phyloP scores from a whole-genome alignment of 176 grass and related monocot species.

The Saccharum spontaneum region DNA sequence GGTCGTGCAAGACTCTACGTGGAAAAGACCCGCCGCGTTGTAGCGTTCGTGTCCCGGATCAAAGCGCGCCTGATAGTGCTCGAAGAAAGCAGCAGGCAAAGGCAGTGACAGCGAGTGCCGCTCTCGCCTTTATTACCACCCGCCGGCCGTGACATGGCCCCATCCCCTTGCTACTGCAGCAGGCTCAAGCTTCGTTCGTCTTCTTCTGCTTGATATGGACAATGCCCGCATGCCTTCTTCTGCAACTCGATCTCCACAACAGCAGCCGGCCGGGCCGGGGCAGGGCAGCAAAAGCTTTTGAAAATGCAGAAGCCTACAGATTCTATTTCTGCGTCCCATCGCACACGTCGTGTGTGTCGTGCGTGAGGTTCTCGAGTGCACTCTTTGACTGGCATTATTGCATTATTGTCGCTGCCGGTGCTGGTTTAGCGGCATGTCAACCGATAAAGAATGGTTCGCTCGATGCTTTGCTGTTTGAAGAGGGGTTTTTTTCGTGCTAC shows the following conservation, averaged over 20 bases:
- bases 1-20: conserved; percentile 30
- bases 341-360: background rate
- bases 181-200: background rate
- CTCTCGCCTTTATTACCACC: background rate
- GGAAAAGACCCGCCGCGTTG: conserved; percentile 31
- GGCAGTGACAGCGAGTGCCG: background rate
- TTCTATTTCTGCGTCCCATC: background rate
- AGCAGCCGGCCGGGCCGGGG: background rate
- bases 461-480: conserved; percentile 20
- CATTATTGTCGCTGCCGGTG: background rate
- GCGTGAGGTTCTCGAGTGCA: conserved; percentile 7
- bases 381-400: conserved; percentile 14
- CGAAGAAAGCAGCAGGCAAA: conserved; percentile 30
- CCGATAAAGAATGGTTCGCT: background rate
- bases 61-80: conserved; percentile 30
- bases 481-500: conserved; percentile 16
- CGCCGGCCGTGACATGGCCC: background rate
- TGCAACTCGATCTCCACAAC: background rate
- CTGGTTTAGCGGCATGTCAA: conserved; percentile 16
- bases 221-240: background rate
- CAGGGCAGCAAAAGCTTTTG: background rate
- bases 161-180: background rate
- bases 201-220: background rate
- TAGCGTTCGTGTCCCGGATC: conserved; percentile 7
- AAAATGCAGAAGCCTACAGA: background rate